Evolutionary conservation across 2,329 filamentous ascomycete species (phyloP).

Genomic region (Fusarium sp.): DNA sequence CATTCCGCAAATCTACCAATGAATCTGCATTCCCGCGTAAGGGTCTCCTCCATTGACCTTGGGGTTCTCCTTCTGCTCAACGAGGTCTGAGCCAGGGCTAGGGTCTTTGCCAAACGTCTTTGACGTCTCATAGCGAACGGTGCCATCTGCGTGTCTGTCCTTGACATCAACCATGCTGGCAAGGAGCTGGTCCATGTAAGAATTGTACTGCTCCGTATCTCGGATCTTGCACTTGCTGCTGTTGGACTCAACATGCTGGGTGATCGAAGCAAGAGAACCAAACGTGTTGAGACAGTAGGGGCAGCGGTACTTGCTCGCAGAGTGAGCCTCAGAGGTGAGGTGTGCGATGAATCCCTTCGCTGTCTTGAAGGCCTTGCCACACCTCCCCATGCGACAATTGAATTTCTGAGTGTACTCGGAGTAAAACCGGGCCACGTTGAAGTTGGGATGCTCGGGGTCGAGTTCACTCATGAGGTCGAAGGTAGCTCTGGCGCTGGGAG

Average conservation of each 20-base stretch:
- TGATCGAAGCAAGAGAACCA: slow-evolving; percentile 53
- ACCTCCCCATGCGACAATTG: slow-evolving; percentile 63
- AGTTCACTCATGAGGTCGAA: slow-evolving; percentile 40
- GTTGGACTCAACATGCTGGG: slow-evolving; percentile 60
- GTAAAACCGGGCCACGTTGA: slow-evolving; percentile 59
- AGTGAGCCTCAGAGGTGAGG: slow-evolving; percentile 56
- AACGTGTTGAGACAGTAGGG: slow-evolving; percentile 57
- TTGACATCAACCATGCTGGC: slow-evolving; percentile 45
- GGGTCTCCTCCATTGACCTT: not conserved
- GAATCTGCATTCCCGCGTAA: not conserved
- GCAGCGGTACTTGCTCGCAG: slow-evolving; percentile 50
- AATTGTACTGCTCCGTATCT: slow-evolving; percentile 49
- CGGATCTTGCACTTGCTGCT: slow-evolving; percentile 55
- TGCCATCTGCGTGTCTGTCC: slow-evolving; percentile 40
- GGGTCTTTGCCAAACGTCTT: slow-evolving; percentile 15
- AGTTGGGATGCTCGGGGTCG: slow-evolving; percentile 60
- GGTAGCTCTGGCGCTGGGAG: slow-evolving; percentile 14
- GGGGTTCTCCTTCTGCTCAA: not conserved
- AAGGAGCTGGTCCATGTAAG: slow-evolving; percentile 47
- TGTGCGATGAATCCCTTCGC: slow-evolving; percentile 51
- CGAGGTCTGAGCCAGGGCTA: not conserved
- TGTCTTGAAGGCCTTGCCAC: slow-evolving; percentile 57
- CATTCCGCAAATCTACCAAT: slow-evolving; percentile 14
- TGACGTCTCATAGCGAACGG: slow-evolving; percentile 40
- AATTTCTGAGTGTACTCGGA: slow-evolving; percentile 55